Evolutionary conservation across 345 rosid species (phyloP).

Genomic region (Nephelium lappaceum): DNA sequence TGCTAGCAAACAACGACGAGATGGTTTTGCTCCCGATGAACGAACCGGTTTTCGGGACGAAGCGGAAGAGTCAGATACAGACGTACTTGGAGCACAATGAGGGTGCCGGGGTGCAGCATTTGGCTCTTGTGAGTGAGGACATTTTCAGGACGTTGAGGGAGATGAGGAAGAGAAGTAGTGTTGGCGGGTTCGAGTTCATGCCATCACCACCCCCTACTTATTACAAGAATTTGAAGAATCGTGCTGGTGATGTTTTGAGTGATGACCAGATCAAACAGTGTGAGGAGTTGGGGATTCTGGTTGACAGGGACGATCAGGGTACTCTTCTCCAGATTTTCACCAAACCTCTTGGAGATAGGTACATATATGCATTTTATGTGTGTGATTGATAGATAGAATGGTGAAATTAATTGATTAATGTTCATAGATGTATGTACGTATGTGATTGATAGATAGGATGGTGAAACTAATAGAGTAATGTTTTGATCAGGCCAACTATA

Average conservation of each 20-base stretch:
- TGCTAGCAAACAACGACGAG: conserved; percentile 77
- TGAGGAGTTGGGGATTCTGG: conserved; percentile 87
- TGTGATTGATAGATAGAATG: no score
- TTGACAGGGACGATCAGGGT: conserved; percentile 95
- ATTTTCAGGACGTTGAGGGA: conserved; percentile 79
- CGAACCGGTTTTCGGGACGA: conserved; percentile 92
- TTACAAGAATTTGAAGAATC: conserved; percentile 66
- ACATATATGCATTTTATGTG: conserved; percentile 6
- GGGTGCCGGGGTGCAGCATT: conserved; percentile 87
- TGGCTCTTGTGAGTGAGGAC: conserved; percentile 74
- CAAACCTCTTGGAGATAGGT: conserved; percentile 95
- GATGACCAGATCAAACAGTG: conserved; percentile 87
- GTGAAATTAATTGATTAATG: no score
- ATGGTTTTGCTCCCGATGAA: conserved; percentile 79
- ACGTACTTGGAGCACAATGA: conserved; percentile 90
- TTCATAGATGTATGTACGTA: no score
- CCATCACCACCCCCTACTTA: conserved; percentile 93
- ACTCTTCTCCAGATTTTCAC: conserved; percentile 94
- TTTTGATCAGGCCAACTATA: conserved; percentile 74
- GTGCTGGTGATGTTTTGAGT: conserved; percentile 72
- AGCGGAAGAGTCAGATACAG: conserved; percentile 94
- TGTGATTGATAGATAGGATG: no score
- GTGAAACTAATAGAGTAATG: neutral
- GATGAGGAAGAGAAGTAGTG: conserved; percentile 75
- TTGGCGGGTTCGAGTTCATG: conserved; percentile 95